Conservation (phyloP, 2,329 filamentous ascomycete species). For the Alternaria solani region DNA sequence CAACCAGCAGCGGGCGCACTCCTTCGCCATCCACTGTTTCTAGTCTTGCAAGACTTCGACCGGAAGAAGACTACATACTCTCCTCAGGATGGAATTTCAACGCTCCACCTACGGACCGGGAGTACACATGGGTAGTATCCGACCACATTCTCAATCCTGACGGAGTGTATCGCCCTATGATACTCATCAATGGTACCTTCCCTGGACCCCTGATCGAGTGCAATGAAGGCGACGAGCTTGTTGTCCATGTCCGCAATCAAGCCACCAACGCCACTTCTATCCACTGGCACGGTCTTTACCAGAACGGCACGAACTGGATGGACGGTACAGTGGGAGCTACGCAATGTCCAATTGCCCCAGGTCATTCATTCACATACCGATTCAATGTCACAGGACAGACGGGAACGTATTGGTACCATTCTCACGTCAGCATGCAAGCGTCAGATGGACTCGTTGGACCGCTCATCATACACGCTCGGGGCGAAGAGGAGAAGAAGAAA, state of each 20-base stretch:
- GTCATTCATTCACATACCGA: conserved; percentile 42
- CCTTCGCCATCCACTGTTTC: not conserved
- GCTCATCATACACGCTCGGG: conserved; percentile 48
- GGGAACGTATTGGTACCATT: conserved; percentile 47
- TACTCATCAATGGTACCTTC: conserved; percentile 53
- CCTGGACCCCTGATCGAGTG: conserved; percentile 52
- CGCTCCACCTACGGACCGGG: conserved; percentile 60
- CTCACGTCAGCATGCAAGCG: conserved; percentile 54
- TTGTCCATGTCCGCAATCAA: conserved; percentile 67
- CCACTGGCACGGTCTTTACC: conserved; percentile 69
- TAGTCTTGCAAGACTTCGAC: conserved; percentile 23
- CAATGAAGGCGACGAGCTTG: conserved; percentile 70
- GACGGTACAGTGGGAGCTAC: conserved; percentile 65
- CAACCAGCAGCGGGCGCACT: not conserved
- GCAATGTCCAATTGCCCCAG: conserved; percentile 65
- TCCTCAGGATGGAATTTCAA: conserved; percentile 64
- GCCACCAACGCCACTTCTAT: conserved; percentile 67
- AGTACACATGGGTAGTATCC: conserved; percentile 68
- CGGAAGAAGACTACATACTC: conserved; percentile 59
- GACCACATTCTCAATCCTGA: conserved; percentile 68
- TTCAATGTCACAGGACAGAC: conserved; percentile 49
- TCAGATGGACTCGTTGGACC: conserved; percentile 53
- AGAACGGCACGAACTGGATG: conserved; percentile 54
- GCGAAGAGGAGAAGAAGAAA: conserved; percentile 50
- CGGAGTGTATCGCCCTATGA: conserved; percentile 55